Conservation (phyloP, 73 alveolate species). For the Stentor coeruleus region DNA sequence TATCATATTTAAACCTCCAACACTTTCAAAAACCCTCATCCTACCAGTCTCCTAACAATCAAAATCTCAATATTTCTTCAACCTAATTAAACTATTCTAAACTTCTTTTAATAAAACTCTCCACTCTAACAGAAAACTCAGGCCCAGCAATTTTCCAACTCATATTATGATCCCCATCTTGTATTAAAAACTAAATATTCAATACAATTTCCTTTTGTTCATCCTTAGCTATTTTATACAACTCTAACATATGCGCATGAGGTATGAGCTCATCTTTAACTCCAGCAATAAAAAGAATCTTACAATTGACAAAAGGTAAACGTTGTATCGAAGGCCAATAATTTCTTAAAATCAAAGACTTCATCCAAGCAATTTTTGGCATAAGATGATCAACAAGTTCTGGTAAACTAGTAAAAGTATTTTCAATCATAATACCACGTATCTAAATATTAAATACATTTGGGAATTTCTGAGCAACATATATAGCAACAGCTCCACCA, state of each 20-base stretch:
- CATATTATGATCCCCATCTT: slow-evolving; percentile 49
- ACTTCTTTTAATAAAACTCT: not conserved
- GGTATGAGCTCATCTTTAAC: slow-evolving; percentile 47
- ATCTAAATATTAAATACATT: slow-evolving; percentile 3
- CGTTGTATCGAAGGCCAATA: slow-evolving; percentile 78
- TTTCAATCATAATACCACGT: slow-evolving; percentile 44
- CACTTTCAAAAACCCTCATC: too few relatives aligned
- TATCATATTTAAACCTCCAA: too few relatives aligned
- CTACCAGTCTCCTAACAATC: too few relatives aligned
- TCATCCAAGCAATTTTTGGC: slow-evolving; percentile 65
- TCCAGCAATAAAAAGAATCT: slow-evolving; percentile 57
- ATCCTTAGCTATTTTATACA: not conserved
- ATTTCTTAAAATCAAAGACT: slow-evolving; percentile 61
- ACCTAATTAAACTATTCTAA: too few relatives aligned
- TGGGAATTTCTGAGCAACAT: slow-evolving; percentile 48
- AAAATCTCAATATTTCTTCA: too few relatives aligned
- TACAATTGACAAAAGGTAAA: slow-evolving; percentile 42
- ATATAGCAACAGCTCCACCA: slow-evolving; percentile 97
- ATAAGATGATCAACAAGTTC: slow-evolving; percentile 87
- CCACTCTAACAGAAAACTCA: not conserved
- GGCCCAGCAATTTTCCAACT: slow-evolving; percentile 40
- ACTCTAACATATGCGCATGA: slow-evolving; percentile 33
- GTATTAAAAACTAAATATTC: slow-evolving; percentile 26
- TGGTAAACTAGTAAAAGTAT: slow-evolving; percentile 85
- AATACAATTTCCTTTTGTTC: not conserved